phyloP scores from a whole-genome alignment of 208 protist species.

The Leishmania turanica region DNA sequence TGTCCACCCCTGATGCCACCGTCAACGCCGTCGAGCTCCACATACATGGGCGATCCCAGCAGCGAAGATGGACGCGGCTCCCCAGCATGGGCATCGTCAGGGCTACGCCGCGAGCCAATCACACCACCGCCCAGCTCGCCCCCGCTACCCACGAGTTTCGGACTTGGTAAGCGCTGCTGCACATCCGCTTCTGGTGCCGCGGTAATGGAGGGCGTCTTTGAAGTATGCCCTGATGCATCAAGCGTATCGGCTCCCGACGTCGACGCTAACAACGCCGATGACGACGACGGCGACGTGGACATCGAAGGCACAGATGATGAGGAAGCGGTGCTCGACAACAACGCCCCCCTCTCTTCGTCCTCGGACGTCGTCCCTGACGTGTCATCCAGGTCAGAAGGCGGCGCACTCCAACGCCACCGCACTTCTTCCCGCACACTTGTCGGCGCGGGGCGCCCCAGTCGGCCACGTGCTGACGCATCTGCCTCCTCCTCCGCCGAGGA shows the following conservation, averaged over 20 bases:
- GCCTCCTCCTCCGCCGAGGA: slow-evolving; percentile 51
- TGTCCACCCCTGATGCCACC: background rate
- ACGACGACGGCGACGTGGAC: slow-evolving; percentile 5
- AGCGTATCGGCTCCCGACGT: slow-evolving; percentile 1
- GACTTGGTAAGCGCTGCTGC: background rate
- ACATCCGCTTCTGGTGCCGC: background rate
- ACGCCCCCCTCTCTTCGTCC: slow-evolving; percentile 9
- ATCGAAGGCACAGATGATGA: background rate
- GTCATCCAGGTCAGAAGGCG: slow-evolving; percentile 24
- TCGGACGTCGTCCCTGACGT: background rate
- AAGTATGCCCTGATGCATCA: background rate
- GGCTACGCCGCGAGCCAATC: background rate
- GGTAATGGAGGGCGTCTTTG: background rate
- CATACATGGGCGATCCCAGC: background rate
- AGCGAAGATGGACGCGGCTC: background rate
- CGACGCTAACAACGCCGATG: background rate
- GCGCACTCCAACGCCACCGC: slow-evolving; percentile 58
- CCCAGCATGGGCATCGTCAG: background rate
- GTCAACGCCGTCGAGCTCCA: background rate
- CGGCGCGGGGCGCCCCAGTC: slow-evolving; percentile 17
- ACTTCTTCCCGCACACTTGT: slow-evolving; percentile 22
- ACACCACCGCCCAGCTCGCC: background rate
- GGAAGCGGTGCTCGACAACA: background rate
- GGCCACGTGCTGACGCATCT: slow-evolving; percentile 32
- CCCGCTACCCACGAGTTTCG: background rate